Percentiles rank a stretch among this genome's conserved stretches.
These are phyloP conservation scores for Diaporthe sp. DNA, from an alignment of 2,329 filamentous ascomycete species.

Conservation along the genomic window DNA sequence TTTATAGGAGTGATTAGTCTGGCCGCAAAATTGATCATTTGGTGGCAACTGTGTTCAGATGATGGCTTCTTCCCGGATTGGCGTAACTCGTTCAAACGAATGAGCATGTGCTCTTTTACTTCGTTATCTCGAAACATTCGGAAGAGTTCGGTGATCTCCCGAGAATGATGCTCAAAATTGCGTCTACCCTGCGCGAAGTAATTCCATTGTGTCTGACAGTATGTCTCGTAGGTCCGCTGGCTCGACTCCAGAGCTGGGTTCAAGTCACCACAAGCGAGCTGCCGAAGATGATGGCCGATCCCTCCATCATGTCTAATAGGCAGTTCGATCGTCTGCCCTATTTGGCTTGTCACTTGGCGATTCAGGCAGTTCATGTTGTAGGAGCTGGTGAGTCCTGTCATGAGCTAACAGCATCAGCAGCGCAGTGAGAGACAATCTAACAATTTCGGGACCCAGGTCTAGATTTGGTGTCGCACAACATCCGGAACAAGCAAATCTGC, in stretches of 20 bases:
- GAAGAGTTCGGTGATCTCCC: neutral
- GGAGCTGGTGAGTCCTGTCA: neutral
- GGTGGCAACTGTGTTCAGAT: neutral
- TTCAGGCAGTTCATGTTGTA: neutral
- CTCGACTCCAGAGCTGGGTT: neutral
- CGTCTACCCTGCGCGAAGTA: neutral
- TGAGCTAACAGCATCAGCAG: neutral
- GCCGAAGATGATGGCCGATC: neutral
- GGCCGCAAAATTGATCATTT: neutral
- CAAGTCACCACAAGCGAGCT: neutral
- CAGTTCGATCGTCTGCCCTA: no score
- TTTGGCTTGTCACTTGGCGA: no score
- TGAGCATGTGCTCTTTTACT: neutral
- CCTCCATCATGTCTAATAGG: neutral
- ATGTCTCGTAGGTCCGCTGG: neutral
- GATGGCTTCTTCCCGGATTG: neutral
- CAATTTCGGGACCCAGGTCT: neutral
- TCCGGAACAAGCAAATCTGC: neutral
- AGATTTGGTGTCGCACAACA: neutral
- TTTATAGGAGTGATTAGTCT: neutral
- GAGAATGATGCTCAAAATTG: neutral
- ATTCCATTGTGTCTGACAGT: neutral
- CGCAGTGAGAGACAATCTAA: no score
- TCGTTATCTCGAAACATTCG: neutral
- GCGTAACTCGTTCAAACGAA: neutral